These are phyloP conservation scores for Amborella trichopoda DNA, from an alignment of 164 flowering plant genomes.

Conservation along the genomic window DNA sequence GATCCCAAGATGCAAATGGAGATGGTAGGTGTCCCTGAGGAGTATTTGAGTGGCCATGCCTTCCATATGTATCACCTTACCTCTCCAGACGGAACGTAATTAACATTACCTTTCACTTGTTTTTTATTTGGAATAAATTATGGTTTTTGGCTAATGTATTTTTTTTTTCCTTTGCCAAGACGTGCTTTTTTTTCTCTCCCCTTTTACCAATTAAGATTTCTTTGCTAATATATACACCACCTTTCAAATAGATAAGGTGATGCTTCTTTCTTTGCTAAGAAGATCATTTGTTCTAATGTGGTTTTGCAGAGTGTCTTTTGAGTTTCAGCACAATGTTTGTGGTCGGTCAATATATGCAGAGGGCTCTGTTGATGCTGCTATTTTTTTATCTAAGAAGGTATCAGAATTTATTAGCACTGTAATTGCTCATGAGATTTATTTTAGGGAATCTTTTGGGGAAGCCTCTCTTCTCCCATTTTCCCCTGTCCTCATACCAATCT, in stretches of 20 bases:
- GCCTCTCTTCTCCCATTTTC: too few relatives aligned
- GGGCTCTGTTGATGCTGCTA: conserved; percentile 81
- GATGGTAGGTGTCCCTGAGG: conserved; percentile 95
- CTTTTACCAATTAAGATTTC: too few relatives aligned
- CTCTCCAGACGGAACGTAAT: conserved; percentile 84
- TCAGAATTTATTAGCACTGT: not conserved
- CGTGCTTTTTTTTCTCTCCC: not conserved
- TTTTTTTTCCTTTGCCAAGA: not conserved
- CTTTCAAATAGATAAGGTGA: too few relatives aligned
- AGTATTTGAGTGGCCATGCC: conserved; percentile 75
- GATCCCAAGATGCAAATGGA: conserved; percentile 66
- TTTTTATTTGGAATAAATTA: not conserved
- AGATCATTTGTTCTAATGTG: too few relatives aligned
- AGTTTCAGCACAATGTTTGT: conserved; percentile 97
- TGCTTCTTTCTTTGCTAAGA: conserved; percentile 5
- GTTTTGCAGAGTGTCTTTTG: conserved; percentile 72
- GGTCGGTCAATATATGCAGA: conserved; percentile 95
- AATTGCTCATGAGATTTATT: too few relatives aligned
- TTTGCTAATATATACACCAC: too few relatives aligned
- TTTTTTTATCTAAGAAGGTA: conserved; percentile 86
- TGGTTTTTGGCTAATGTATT: not conserved
- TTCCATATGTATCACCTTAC: conserved; percentile 84
- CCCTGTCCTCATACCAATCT: too few relatives aligned
- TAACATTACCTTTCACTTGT: too few relatives aligned
- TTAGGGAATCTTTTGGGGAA: too few relatives aligned